These are phyloP conservation scores for Mycena metata DNA, from an alignment of 768 basidiomycete genomes.

Conservation along the genomic window DNA sequence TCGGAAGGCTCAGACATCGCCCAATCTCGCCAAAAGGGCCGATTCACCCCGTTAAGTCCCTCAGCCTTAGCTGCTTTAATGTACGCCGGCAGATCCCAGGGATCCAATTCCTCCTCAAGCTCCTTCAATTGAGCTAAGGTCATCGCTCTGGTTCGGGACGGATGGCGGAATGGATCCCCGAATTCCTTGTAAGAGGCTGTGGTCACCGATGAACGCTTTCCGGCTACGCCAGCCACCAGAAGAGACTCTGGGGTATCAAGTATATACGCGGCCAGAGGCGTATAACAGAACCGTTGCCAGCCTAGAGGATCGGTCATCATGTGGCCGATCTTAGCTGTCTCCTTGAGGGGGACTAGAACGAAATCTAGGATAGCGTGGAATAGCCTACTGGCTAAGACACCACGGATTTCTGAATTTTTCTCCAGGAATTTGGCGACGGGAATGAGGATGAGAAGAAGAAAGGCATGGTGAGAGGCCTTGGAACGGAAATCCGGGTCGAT, in stretches of 20 bases:
- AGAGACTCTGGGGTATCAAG: slow-evolving; percentile 32
- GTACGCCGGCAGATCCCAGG: too few relatives aligned
- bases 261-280: slow-evolving; percentile 33
- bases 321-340: slow-evolving; percentile 43
- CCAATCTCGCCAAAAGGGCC: background rate
- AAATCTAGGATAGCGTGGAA: slow-evolving; percentile 48
- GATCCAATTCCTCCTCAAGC: background rate
- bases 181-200: slow-evolving; percentile 28
- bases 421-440: slow-evolving; percentile 48
- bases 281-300: slow-evolving; percentile 6
- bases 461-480: slow-evolving; percentile 49
- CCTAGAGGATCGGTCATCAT: slow-evolving; percentile 46
- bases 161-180: slow-evolving; percentile 6
- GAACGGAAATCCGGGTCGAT: slow-evolving; percentile 45
- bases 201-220: slow-evolving; percentile 28
- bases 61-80: too few relatives aligned
- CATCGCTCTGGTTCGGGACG: background rate
- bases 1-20: background rate
- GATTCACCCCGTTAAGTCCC: too few relatives aligned
- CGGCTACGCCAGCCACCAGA: slow-evolving; percentile 24
- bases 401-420: slow-evolving; percentile 38
- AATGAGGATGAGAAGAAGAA: slow-evolving; percentile 44
- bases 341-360: slow-evolving; percentile 46
- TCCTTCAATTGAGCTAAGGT: slow-evolving; percentile 16
- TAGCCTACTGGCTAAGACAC: slow-evolving; percentile 44